Percentiles rank a stretch among this genome's conserved stretches.
These are phyloP conservation scores for Aspergillus nanangensis DNA, from an alignment of 495 filamentous ascomycete species.

Conservation along the genomic window DNA sequence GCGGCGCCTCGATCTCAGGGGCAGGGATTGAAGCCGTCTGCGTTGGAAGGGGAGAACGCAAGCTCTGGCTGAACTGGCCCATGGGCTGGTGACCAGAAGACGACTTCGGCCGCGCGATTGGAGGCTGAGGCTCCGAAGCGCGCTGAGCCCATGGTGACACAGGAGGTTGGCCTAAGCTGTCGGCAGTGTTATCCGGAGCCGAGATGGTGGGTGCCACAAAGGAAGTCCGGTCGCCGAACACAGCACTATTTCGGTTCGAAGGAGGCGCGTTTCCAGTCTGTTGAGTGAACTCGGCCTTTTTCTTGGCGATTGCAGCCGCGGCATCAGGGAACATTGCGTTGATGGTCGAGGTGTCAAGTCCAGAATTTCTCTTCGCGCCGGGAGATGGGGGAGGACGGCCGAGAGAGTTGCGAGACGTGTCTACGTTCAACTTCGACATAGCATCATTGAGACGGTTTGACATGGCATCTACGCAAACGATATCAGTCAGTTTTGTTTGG, in stretches of 20 bases:
- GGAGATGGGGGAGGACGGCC: constrained; percentile 73
- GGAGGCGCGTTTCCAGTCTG: constrained; percentile 85
- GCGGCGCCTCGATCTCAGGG: constrained; percentile 73
- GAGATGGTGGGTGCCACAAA: constrained; percentile 77
- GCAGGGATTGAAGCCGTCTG: constrained; percentile 80
- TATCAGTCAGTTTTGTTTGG: no score
- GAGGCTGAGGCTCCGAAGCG: constrained; percentile 45
- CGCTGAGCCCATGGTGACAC: constrained; percentile 74
- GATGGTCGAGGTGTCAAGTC: constrained; percentile 86
- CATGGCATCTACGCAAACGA: constrained; percentile 73
- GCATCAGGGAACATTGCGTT: constrained; percentile 99
- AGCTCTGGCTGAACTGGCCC: constrained; percentile 92
- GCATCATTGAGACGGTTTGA: constrained; percentile 93
- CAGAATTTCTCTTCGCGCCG: constrained; percentile 83
- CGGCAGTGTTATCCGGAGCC: constrained; percentile 51
- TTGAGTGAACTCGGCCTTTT: constrained; percentile 95
- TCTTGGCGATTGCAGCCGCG: constrained; percentile 92
- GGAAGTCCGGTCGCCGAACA: constrained; percentile 75
- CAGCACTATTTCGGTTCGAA: constrained; percentile 90
- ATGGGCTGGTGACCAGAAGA: constrained; percentile 85
- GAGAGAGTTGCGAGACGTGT: constrained; percentile 81
- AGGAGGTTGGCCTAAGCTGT: constrained; percentile 55
- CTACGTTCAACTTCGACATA: constrained; percentile 90
- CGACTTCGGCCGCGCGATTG: constrained; percentile 77
- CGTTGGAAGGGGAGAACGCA: constrained; percentile 75